These are phyloP conservation scores for Marsdenia floribunda DNA, from an alignment of 257 asterid species.

Conservation along the genomic window DNA sequence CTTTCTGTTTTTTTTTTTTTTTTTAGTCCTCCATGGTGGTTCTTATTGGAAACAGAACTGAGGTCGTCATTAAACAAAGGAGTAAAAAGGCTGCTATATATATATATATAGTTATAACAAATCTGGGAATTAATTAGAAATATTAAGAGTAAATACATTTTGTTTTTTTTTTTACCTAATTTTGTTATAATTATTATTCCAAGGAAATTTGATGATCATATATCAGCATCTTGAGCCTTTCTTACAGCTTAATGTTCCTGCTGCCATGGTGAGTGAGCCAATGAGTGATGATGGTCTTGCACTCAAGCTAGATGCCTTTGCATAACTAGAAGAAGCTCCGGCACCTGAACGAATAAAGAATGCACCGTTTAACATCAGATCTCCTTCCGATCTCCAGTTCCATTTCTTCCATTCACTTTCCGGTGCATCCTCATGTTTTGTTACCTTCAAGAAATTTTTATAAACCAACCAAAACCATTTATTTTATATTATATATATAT, in stretches of 20 bases:
- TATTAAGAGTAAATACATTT: conserved; percentile 3
- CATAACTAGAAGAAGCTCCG: conserved; percentile 73
- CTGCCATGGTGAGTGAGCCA: conserved; percentile 45
- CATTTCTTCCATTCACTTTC: conserved; percentile 64
- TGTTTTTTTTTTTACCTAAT: too few relatives aligned
- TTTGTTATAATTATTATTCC: background rate
- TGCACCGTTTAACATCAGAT: conserved; percentile 80
- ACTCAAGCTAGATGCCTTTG: conserved; percentile 89
- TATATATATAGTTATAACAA: background rate
- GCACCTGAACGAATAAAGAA: conserved; percentile 72
- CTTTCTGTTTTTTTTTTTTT: background rate
- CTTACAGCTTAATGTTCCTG: conserved; percentile 65
- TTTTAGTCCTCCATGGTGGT: background rate
- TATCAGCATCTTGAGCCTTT: conserved; percentile 54
- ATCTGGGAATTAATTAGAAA: background rate
- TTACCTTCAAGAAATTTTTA: conserved; percentile 38
- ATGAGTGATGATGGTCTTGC: conserved; percentile 73
- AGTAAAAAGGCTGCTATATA: background rate
- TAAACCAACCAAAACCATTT: background rate
- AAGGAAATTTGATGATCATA: background rate
- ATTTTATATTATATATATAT: too few relatives aligned
- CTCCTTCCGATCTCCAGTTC: conserved; percentile 92
- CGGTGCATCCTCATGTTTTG: conserved; percentile 70
- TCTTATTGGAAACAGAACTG: conserved; percentile 3
- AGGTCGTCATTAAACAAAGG: conserved; percentile 5